Conservation (phyloP, 345 rosid genomes). For the Arabis hirsuta region DNA sequence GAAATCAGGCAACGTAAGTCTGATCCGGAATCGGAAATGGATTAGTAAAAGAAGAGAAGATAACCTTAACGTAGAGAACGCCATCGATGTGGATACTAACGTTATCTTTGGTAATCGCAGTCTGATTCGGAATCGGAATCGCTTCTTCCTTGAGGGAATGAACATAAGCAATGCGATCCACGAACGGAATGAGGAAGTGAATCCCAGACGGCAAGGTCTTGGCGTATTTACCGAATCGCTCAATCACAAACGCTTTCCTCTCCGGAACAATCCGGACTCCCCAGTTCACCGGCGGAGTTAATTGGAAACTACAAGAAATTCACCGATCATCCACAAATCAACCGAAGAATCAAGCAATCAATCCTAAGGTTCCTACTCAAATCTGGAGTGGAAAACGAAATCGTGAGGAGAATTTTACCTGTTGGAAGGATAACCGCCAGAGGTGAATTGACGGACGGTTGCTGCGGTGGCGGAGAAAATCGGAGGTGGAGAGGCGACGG, state of each 20-base stretch:
- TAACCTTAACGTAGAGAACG: conserved; percentile 87
- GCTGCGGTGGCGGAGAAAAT: conserved; percentile 32
- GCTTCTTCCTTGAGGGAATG: conserved; percentile 99
- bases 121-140: conserved; percentile 84
- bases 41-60: background rate
- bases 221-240: conserved; percentile 84
- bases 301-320: conserved; percentile 56
- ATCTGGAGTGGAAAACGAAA: background rate
- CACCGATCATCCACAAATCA: conserved; percentile 2
- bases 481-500: conserved; percentile 30
- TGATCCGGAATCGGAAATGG: too few species aligned
- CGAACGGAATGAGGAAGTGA: conserved; percentile 84
- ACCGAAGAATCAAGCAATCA: background rate
- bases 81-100: conserved; percentile 93
- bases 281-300: conserved; percentile 82
- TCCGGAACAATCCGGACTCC: conserved; percentile 91
- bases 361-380: conserved; percentile 20
- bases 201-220: conserved; percentile 87
- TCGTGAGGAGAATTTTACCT: conserved; percentile 38
- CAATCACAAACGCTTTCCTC: conserved; percentile 85
- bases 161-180: conserved; percentile 92
- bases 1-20: background rate
- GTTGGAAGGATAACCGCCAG: conserved; percentile 54
- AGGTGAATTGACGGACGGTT: conserved; percentile 38
- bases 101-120: conserved; percentile 92